Conservation (phyloP, 305 asterid species). For the Fraxinus paxiana region DNA sequence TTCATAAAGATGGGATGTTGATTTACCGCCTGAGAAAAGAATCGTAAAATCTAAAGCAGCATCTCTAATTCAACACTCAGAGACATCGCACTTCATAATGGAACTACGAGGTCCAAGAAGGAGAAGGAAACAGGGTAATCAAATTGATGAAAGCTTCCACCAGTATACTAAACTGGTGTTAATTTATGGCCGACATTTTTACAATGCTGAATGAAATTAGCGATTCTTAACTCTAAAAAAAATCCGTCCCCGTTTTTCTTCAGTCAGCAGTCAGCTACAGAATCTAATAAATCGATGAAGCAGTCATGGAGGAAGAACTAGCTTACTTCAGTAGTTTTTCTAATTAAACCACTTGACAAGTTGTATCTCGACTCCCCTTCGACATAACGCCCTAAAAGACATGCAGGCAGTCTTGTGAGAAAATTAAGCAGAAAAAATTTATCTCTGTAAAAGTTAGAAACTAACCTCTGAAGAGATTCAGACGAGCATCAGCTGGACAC, state of each 20-base stretch:
- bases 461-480: conserved; percentile 74
- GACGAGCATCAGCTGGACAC: conserved; percentile 52
- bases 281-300: neutral
- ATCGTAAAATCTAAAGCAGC: conserved; percentile 5
- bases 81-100: neutral
- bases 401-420: conserved; percentile 17
- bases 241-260: neutral
- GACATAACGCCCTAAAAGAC: conserved; percentile 58
- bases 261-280: neutral
- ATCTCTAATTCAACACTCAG: conserved; percentile 11
- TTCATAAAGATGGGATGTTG: neutral
- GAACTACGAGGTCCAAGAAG: neutral
- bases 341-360: conserved; percentile 42
- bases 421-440: neutral
- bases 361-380: conserved; percentile 92
- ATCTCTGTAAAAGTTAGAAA: conserved; percentile 14
- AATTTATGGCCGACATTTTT: neutral
- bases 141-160: too few relatives aligned
- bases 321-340: conserved; percentile 61
- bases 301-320: conserved; percentile 3
- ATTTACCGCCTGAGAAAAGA: conserved; percentile 6
- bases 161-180: neutral
- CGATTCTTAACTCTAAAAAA: neutral
- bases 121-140: neutral
- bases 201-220: conserved; percentile 1